Conservation (phyloP, 345 rosid genomes). For the Gossypium stocksii region DNA sequence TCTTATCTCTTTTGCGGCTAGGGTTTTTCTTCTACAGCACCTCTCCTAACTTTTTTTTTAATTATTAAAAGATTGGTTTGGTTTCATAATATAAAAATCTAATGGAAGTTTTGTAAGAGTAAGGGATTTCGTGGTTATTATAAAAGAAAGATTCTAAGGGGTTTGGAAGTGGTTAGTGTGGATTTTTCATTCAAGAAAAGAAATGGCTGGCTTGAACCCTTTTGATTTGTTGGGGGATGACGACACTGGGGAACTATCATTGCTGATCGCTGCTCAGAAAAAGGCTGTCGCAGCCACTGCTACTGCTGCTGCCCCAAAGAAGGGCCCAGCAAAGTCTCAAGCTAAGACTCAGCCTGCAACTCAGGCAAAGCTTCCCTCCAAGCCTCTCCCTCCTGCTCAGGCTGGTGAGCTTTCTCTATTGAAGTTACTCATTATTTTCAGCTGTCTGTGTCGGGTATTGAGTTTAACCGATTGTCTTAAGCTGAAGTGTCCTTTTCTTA, state of each 20-base stretch:
- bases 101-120: constrained; percentile 28
- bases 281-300: constrained; percentile 27
- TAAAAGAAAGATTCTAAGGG: not conserved
- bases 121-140: constrained; percentile 20
- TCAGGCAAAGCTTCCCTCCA: constrained; percentile 49
- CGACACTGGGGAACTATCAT: constrained; percentile 66
- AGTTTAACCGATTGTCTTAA: not conserved
- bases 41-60: not conserved
- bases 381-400: constrained; percentile 58
- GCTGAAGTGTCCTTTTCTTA: not conserved
- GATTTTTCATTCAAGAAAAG: not conserved
- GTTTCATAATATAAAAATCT: not conserved
- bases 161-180: not conserved
- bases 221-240: constrained; percentile 77
- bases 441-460: not conserved
- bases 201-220: constrained; percentile 80
- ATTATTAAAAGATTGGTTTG: not conserved
- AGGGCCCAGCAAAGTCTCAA: constrained; percentile 9
- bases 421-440: not conserved
- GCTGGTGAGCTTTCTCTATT: not conserved
- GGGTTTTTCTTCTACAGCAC: constrained; percentile 24
- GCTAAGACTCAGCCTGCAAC: constrained; percentile 25
- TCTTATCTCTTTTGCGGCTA: constrained; percentile 32
- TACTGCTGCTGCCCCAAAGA: constrained; percentile 15
- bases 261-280: constrained; percentile 50